Base-by-base conservation (phyloP, 1,284 basidiomycete genomes). In the Sporisorium scitamineum region DNA sequence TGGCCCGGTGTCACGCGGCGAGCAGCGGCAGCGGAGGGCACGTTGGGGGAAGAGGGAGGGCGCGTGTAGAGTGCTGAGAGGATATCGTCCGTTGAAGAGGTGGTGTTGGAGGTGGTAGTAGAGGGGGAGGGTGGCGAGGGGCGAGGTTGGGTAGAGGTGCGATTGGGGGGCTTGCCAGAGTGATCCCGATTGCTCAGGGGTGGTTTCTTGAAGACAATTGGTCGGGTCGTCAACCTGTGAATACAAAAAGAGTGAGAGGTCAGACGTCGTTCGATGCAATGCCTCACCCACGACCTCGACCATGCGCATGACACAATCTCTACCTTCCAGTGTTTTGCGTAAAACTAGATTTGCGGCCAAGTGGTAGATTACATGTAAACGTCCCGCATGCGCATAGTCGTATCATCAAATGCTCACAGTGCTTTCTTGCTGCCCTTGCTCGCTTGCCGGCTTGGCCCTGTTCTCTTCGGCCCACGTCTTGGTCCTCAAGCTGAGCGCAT, bases 401-500 rank as follows among this genome's bases (percentile, higher is more conserved):
- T 24, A 9, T 8, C 32, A 27, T 63, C 27, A 69, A 11, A 61
- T 53, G 71, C 62, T 66, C 66, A 69, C 66, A 74, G 58, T 66
- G 44, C 26, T 60, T 5, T 44, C 44, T 51, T 58, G 41, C 20
- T 57, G 39, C n/a, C 9, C 41, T 20, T 18, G 44, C 34, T 16
- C 16, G 14, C 29, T 7, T 32, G 44, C 20, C 4, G 54, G 61
- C 24, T 34, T 57, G 3, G 29, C 42, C 50, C 51, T 73, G 26
- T 62, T 68, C 37, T 75, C 72, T 56, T 85, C 83, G 2, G 62
- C 78, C 48, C 79, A 80, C 14, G 83, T 85, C 61, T 82, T 84
- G 5, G 80, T 71, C 11, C 82, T 54, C 18, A 85, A 60, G 55
- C 79, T 81, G 2, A 85, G 55, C 18, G 83, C 83, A 52, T 85